Base-by-base conservation (phyloP, 345 rosid genomes). In the Acer yangbiense region DNA sequence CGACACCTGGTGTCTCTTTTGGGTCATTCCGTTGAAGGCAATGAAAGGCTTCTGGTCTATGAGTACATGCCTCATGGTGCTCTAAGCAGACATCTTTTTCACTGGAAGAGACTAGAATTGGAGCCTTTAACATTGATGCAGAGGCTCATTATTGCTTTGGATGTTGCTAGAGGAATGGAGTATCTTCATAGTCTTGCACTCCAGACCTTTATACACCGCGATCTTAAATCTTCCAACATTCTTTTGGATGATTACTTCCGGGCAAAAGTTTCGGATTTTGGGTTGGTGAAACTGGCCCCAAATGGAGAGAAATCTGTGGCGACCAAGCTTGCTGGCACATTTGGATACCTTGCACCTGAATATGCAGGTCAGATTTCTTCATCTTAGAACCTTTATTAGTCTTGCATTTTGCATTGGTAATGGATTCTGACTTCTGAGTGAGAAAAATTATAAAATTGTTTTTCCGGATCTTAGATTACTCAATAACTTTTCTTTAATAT, bases 321-420 rank as follows among this genome's bases (percentile, higher is more conserved):
- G 6, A 88, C 93, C 17, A 79, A 84, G 64, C 87, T 85, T 20
- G 89, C 89, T 11, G 93, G 90, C 29, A 89, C 93, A 1, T 89
- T 89, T 77, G 90, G 93, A 4, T 89, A 89, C 78, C 88, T 86
- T 68, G 90, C 90, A 55, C 93, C 90, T 18, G 90, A 87, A 86
- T 89, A 89, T 80, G 89, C 93, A 46, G 89, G 93, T 88, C 82
- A 71, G 75, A 58, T 10, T 23, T 73, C 25, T 27, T 65, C 23
- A 54, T 13, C 25, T 29, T 68, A 74, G 3, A 64, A 46, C 13
- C n/a, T 8, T 0, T n/a, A 9, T 3, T 5, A 62, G 12, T 65
- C 35, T 27, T 64, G 23, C 14, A 32, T 48, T 48, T 18, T 12
- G 21, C 25, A 48, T 20, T 48, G 70, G 77, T 29, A 7, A 27